phyloP scores from a whole-genome alignment of 179 eudicot genomes.

The Heliamphora pulchella region DNA sequence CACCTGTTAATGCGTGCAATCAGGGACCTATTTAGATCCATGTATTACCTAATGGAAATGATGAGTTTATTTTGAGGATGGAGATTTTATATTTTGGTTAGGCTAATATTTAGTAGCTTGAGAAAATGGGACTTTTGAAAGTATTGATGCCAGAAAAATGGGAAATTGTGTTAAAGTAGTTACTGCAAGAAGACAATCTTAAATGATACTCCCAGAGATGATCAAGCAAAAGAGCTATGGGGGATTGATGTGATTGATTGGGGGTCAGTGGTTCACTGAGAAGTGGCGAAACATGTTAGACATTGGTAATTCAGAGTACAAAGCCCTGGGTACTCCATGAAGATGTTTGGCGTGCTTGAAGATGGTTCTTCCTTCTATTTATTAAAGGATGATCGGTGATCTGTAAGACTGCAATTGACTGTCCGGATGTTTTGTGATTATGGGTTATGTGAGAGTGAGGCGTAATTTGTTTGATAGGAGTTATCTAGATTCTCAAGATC shows the following conservation, averaged over 20 bases:
- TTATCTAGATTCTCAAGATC: no score
- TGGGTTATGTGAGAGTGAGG: no score
- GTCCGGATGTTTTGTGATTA: no score
- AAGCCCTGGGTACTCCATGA: not conserved
- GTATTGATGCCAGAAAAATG: not conserved
- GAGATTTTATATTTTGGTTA: not conserved
- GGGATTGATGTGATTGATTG: not conserved
- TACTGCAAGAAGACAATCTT: not conserved
- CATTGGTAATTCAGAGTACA: not conserved
- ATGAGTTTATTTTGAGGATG: not conserved
- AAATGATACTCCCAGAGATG: not conserved
- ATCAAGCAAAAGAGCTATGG: not conserved
- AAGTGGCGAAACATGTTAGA: no score
- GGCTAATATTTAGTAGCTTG: not conserved
- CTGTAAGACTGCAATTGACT: no score
- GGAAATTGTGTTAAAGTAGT: not conserved
- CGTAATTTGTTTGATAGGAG: no score
- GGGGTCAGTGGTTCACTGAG: not conserved
- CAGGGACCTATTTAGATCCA: not conserved
- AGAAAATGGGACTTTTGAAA: not conserved
- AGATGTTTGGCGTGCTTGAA: no score
- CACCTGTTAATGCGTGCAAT: not conserved
- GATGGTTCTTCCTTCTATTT: no score
- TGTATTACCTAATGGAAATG: not conserved
- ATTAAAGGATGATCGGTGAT: no score